Base-by-base conservation (phyloP, 2,329 filamentous ascomycete genomes). In the Incumbomyces delicatus region DNA sequence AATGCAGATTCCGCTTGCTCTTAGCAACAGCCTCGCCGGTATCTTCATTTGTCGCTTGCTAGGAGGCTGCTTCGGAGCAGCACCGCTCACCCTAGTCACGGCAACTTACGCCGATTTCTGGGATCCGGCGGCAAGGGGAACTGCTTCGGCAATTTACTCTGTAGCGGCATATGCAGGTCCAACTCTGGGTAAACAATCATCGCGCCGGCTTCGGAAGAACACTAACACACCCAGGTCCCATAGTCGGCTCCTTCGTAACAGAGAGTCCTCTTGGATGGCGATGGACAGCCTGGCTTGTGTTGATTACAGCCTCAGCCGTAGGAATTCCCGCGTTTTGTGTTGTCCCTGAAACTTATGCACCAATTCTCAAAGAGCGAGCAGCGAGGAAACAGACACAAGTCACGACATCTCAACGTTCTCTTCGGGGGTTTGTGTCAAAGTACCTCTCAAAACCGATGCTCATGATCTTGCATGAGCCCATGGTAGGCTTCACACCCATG, bases 31-130 rank as follows among this genome's bases (percentile, higher is more conserved):
- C 52, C 43, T 77, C 0, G 53, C 73, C 30, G 78, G 75, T 0
- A 70, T 79, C 47, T 64, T 79, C 56, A 49, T 78, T 11, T 71
- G 65, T 47, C 70, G 77, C 0, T 79, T 79, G 54, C 62, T 80
- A 2, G 65, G 66, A 1, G 77, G 76, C 71, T 78, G 2, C 49
- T 72, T 4, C 76, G 76, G 53, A 76, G 70, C 3, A 69, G 66
- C 45, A 68, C 72, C 2, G 66, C 73, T 2, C 59, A 77, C 2
- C 68, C 70, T 1, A 70, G 77, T 41, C 66, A 73, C 1, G 71
- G 70, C 13, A 75, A 59, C 64, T 13, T 55, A 75, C 14, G 66
- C 66, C 3, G 75, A 78, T 54, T 60, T 76, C 35, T 76, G 69
- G 66, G 57, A 66, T 27, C 68, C 71, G 0, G 55, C 72, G 6